Evolutionary conservation across 257 asterid genomes (phyloP).

Genomic region (Petunia secreta): DNA sequence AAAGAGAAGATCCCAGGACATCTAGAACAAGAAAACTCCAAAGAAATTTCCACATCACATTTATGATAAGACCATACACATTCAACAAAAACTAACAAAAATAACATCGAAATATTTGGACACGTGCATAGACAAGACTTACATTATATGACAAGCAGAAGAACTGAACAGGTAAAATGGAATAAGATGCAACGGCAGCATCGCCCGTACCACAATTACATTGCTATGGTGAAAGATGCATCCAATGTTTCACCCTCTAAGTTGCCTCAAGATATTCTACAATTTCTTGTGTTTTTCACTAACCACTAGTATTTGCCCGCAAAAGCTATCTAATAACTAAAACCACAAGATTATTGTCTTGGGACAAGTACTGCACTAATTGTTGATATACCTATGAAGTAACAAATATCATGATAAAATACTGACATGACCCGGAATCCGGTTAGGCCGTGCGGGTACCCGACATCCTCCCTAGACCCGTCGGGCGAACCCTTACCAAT

Average conservation of each 20-base stretch:
- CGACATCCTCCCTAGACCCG: too few relatives aligned
- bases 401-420: neutral
- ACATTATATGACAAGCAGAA: neutral
- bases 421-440: too few relatives aligned
- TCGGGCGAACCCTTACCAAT: too few relatives aligned
- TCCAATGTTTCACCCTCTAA: slow-evolving; percentile 4
- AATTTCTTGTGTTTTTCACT: slow-evolving; percentile 12
- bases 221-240: neutral
- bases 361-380: neutral
- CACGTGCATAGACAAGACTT: neutral
- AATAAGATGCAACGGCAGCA: neutral
- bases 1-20: neutral
- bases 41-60: neutral
- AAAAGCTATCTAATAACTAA: slow-evolving; percentile 8
- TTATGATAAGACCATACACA: neutral
- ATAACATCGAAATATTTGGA: neutral
- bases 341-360: slow-evolving; percentile 10
- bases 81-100: neutral
- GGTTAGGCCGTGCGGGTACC: too few relatives aligned
- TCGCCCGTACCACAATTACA: neutral
- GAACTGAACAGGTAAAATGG: neutral
- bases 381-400: neutral
- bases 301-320: slow-evolving; percentile 1
- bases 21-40: too few relatives aligned
- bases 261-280: neutral